Evolutionary conservation across 2,329 filamentous ascomycete species (phyloP).

Genomic region (Botryotinia globosa): DNA sequence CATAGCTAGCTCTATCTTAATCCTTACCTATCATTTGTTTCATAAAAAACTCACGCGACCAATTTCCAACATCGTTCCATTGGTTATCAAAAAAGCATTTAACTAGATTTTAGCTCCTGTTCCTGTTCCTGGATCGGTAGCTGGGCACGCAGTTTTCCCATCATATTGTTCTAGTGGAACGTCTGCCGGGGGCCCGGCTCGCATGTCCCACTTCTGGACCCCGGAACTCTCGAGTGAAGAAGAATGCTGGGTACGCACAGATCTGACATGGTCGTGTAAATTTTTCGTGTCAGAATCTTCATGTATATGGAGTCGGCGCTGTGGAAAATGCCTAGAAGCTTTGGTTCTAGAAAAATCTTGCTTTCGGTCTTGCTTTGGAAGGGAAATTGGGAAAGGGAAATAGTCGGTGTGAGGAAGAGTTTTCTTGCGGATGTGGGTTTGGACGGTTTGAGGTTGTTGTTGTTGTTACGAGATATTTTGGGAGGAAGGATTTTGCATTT

Average conservation of each 20-base stretch:
- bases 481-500: neutral
- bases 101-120: neutral
- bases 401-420: neutral
- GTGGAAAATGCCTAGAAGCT: neutral
- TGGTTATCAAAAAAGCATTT: neutral
- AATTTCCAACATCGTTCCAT: neutral
- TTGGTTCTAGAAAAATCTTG: neutral
- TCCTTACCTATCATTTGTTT: neutral
- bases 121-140: neutral
- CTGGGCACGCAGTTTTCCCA: neutral
- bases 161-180: neutral
- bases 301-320: neutral
- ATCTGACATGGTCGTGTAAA: neutral
- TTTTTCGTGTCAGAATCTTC: neutral
- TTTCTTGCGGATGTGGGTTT: neutral
- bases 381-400: neutral
- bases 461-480: neutral
- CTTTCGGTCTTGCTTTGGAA: neutral
- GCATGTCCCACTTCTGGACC: neutral
- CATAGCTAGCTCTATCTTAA: neutral
- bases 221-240: neutral
- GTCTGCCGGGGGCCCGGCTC: neutral
- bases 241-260: neutral
- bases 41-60: neutral
- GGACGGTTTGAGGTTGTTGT: neutral